Percentiles rank a stretch among this genome's conserved stretches.
phyloP scores from a whole-genome alignment of 2,329 filamentous ascomycete species.

The Hypoxylon sp. region DNA sequence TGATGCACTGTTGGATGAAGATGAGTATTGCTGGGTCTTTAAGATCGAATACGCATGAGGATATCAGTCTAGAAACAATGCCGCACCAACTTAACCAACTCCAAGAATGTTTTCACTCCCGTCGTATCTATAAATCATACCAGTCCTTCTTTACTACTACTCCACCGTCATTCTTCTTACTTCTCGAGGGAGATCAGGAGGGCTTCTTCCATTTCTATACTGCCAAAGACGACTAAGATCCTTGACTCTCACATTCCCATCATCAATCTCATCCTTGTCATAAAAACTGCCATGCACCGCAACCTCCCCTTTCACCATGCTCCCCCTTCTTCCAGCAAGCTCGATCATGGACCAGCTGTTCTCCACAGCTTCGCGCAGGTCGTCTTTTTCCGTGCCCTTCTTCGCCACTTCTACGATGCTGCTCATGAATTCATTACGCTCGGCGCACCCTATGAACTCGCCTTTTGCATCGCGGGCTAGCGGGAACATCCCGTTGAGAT shows the following conservation, averaged over 20 bases:
- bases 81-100: constrained; percentile 46
- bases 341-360: constrained; percentile 56
- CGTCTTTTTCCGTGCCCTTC: constrained; percentile 54
- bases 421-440: constrained; percentile 68
- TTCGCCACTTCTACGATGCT: constrained; percentile 59
- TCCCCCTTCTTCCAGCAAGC: constrained; percentile 30
- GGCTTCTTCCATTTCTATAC: constrained; percentile 67
- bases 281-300: constrained; percentile 50
- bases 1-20: constrained; percentile 36
- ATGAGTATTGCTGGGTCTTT: constrained; percentile 43
- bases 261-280: constrained; percentile 40
- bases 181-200: constrained; percentile 53
- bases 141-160: constrained; percentile 29
- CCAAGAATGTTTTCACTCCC: constrained; percentile 7
- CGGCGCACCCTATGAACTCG: constrained; percentile 53
- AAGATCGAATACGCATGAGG: constrained; percentile 39
- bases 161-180: constrained; percentile 48
- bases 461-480: constrained; percentile 54
- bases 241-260: constrained; percentile 60
- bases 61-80: background rate
- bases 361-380: constrained; percentile 57
- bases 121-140: too few relatives aligned
- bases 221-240: constrained; percentile 69
- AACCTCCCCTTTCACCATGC: constrained; percentile 38
- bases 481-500: constrained; percentile 69